phyloP scores from a whole-genome alignment of 75 land plant genomes.

The Ceratopteris richardii region DNA sequence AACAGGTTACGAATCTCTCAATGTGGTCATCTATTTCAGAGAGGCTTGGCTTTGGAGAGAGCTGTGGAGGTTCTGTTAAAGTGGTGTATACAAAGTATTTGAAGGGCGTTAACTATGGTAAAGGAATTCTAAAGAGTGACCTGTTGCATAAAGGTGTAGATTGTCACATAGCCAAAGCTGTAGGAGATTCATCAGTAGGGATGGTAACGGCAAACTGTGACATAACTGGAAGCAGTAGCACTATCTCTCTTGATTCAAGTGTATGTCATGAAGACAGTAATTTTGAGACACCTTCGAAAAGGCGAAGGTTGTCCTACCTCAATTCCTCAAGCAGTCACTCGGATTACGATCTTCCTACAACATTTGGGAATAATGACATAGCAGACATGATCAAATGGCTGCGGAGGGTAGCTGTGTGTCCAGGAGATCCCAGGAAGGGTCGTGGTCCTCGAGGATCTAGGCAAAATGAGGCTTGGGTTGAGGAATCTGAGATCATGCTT shows the following conservation, averaged over 20 bases:
- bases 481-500: constrained; percentile 25
- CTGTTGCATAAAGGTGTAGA: neutral
- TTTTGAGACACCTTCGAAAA: constrained; percentile 4
- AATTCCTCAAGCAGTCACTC: neutral
- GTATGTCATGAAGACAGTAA: neutral
- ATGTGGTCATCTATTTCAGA: constrained; percentile 34
- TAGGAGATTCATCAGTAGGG: constrained; percentile 7
- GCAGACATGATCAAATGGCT: constrained; percentile 47
- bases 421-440: constrained; percentile 27
- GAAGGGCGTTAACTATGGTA: constrained; percentile 15
- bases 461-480: constrained; percentile 25
- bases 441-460: constrained; percentile 22
- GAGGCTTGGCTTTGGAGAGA: constrained; percentile 24
- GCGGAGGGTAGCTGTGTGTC: constrained; percentile 38
- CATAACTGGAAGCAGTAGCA: constrained; percentile 3
- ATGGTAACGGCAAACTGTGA: constrained; percentile 8
- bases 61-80: constrained; percentile 28
- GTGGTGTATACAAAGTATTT: constrained; percentile 51
- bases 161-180: neutral
- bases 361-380: constrained; percentile 22
- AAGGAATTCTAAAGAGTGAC: neutral
- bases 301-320: constrained; percentile 4
- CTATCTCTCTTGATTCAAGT: neutral
- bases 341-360: constrained; percentile 3
- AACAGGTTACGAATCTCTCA: constrained; percentile 11